These are phyloP conservation scores for Angomonas desouzai DNA, from an alignment of 208 protist species.

Conservation along the genomic window DNA sequence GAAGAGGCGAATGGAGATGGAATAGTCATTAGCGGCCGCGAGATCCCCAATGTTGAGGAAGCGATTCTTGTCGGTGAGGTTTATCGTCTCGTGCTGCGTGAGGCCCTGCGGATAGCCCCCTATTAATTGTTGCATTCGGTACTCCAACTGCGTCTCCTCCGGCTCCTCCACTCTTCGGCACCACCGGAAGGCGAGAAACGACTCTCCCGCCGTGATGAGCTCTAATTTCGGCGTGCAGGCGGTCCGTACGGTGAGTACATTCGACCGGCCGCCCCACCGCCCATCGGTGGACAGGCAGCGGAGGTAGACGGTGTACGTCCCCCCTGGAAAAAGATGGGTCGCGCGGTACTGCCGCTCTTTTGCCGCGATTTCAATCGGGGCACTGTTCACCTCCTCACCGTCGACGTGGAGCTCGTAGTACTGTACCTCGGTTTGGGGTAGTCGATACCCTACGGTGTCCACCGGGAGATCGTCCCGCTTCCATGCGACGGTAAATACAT, in stretches of 20 bases:
- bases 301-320: slow-evolving; percentile 68
- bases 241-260: slow-evolving; percentile 55
- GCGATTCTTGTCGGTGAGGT: slow-evolving; percentile 11
- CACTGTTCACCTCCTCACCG: slow-evolving; percentile 21
- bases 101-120: background rate
- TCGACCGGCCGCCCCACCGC: slow-evolving; percentile 68
- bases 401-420: slow-evolving; percentile 57
- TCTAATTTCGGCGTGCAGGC: slow-evolving; percentile 44
- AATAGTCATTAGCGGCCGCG: slow-evolving; percentile 59
- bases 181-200: slow-evolving; percentile 79
- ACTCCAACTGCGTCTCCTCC: slow-evolving; percentile 68
- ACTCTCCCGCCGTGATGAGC: slow-evolving; percentile 62
- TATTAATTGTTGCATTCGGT: slow-evolving; percentile 38
- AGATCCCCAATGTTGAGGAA: slow-evolving; percentile 70
- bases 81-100: slow-evolving; percentile 14
- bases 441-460: slow-evolving; percentile 35
- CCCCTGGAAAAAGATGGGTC: slow-evolving; percentile 55
- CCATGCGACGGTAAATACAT: slow-evolving; percentile 76
- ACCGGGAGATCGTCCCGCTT: slow-evolving; percentile 22
- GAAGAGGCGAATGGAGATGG: slow-evolving; percentile 58
- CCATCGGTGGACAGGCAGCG: slow-evolving; percentile 62
- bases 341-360: slow-evolving; percentile 32
- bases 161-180: slow-evolving; percentile 37
- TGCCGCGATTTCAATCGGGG: slow-evolving; percentile 26
- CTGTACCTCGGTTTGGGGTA: slow-evolving; percentile 31